Percentiles rank a stretch among this genome's conserved stretches.
Conservation (phyloP, 2,329 filamentous ascomycete genomes). For the Verruconis gallopava region DNA sequence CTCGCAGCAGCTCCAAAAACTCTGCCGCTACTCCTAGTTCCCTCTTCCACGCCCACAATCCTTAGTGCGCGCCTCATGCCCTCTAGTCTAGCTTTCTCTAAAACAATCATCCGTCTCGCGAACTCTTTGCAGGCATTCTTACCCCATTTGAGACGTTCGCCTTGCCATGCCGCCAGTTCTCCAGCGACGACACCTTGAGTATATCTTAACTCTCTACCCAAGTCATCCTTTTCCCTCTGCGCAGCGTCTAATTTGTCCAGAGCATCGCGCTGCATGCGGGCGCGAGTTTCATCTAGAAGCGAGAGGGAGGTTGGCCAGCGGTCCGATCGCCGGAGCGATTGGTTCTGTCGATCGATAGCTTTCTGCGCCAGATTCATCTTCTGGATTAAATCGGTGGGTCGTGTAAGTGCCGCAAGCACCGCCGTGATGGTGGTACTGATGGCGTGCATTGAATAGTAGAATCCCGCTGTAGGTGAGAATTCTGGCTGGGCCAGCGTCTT, state of each 20-base stretch:
- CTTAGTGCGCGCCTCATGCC: slow-evolving; percentile 69
- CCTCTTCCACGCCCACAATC: slow-evolving; percentile 25
- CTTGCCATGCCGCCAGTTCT: slow-evolving; percentile 89
- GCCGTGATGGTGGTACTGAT: slow-evolving; percentile 77
- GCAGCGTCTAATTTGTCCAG: slow-evolving; percentile 64
- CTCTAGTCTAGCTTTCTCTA: slow-evolving; percentile 66
- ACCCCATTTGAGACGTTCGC: slow-evolving; percentile 68
- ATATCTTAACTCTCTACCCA: slow-evolving; percentile 76
- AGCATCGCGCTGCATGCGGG: slow-evolving; percentile 69
- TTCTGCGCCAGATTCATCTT: slow-evolving; percentile 64
- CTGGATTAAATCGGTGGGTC: slow-evolving; percentile 64
- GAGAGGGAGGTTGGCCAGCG: slow-evolving; percentile 57
- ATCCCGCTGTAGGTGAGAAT: slow-evolving; percentile 56
- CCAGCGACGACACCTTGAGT: slow-evolving; percentile 87
- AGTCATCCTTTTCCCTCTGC: slow-evolving; percentile 54
- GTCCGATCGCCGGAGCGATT: slow-evolving; percentile 58
- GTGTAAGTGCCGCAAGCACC: slow-evolving; percentile 63
- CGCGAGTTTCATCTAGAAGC: slow-evolving; percentile 75
- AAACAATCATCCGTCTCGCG: slow-evolving; percentile 64
- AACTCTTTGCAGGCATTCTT: slow-evolving; percentile 62
- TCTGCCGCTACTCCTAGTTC: neutral
- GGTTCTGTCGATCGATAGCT: slow-evolving; percentile 64
- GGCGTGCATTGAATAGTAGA: slow-evolving; percentile 65
- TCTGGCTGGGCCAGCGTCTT: slow-evolving; percentile 52
- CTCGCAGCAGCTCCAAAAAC: too few species aligned